Evolutionary conservation across 2,329 filamentous ascomycete genomes (phyloP).

Genomic region (Aspergillus sojae): DNA sequence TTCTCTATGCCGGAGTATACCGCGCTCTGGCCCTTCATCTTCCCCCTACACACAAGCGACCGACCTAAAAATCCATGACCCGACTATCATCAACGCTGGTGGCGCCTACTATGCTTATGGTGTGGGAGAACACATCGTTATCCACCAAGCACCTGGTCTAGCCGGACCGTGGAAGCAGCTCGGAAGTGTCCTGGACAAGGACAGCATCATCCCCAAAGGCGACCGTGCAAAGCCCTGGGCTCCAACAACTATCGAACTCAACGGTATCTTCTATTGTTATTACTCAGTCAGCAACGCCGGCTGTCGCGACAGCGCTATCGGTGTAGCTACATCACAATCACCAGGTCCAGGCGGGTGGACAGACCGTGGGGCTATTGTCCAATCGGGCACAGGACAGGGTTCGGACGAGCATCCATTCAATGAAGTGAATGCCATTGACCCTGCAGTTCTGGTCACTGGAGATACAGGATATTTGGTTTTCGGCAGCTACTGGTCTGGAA

Average conservation of each 20-base stretch:
- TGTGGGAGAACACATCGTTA: conserved; percentile 35
- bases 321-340: conserved; percentile 54
- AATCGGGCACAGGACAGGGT: conserved; percentile 35
- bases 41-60: conserved; percentile 13
- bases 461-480: conserved; percentile 58
- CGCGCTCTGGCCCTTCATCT: not conserved
- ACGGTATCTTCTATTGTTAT: conserved; percentile 64
- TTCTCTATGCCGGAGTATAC: not conserved
- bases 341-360: conserved; percentile 37
- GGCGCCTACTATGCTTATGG: conserved; percentile 36
- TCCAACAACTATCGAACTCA: conserved; percentile 62
- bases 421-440: conserved; percentile 64
- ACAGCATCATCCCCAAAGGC: conserved; percentile 38
- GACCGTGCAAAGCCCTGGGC: conserved; percentile 50
- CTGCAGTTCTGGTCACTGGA: conserved; percentile 50
- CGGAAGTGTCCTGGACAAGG: conserved; percentile 32
- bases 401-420: conserved; percentile 37
- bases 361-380: conserved; percentile 40
- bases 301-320: conserved; percentile 64
- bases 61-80: conserved; percentile 34
- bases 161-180: conserved; percentile 35
- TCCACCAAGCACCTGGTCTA: conserved; percentile 31
- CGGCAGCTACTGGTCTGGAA: conserved; percentile 69
- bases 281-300: conserved; percentile 67
- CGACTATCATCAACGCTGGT: conserved; percentile 32